Evolutionary conservation across 257 asterid genomes (phyloP), one percentile per base, ranked within the genome.

Genomic region (Catharanthus roseus): DNA sequence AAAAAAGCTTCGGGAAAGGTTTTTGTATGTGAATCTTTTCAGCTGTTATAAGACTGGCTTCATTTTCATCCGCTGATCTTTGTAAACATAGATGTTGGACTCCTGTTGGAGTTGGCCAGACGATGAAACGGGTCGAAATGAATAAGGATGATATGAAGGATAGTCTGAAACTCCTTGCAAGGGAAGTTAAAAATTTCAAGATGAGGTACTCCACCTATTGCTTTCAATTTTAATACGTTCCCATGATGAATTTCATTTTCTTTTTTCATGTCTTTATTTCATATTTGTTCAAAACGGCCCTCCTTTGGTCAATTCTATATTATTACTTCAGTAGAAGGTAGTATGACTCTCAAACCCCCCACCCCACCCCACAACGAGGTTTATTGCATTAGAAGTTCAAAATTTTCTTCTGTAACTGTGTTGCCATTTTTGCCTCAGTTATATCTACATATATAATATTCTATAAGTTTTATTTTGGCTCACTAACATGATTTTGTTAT

Each of bases 1-100:
- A 85, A 86, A 70, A 67, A 96, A 95, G 81, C 86, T 95, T 50
- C 70, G 86, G 82, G 87, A 82, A 70, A 89, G 99, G 88, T 91
- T 93, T 55, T 82, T 85, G 18, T 76, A 86, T 69, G 53, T 79
- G 26, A 82, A 80, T 72, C 83, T n/a, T 86, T 71, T 86, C 88
- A 15, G 84, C 82, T 39, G 38, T 64, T 74, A 74, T 82, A 66
- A 80, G 56, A 74, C 60, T 61, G 19, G 62, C 68, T 63, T 81
- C 89, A 36, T 65, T 68, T 72, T 73, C 79, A 3, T 65, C 81
- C 49, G 56, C 70, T 26, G 75, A 79, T 28, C 64, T 50, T 67
- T 36, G 23, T 62, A 65, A 71, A 69, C 51, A 47, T 75, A 85
- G 82, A 67, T 47, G 71, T 67, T 82, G 92, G 89, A 45, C 41